Evolutionary conservation across 805 yeast genomes (phyloP), one percentile per base, ranked within the genome.

Genomic region (Kodamaea hsintzibuensis): DNA sequence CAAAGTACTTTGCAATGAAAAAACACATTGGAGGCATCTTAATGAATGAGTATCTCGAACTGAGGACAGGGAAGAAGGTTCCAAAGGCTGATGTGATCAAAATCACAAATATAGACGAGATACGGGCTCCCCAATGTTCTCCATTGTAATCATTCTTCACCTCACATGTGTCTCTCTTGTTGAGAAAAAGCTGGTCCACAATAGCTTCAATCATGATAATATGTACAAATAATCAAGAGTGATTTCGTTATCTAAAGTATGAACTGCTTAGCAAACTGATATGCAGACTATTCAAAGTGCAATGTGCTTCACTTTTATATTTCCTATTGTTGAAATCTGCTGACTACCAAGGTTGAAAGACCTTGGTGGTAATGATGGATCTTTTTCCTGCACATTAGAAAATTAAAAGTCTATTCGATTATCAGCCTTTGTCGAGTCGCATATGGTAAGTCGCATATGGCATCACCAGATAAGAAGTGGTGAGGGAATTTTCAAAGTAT

Each of bases 1-100:
- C 96, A 65, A 89, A 89, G 69, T 79, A 88, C 62, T 86, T 88
- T 49, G 89, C 84, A 47, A 84, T 66, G 64, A 86, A 85, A 69
- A 86, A 86, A 58, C 83, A 79, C 82, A 83, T 78, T 12, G 77
- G 62, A 0, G 91, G 91, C 55, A 86, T 60, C 57, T 83, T 72
- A 44, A 86, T 74, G 59, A 79, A 79, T 0, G 89, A 82, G 61
- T 80, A 81, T 56, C 74, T 74, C 4, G 88, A 83, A 0, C 89
- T 78, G 33, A 86, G 64, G 1, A 86, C 66, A 1, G 91, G 91
- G 69, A 86, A 81, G 56, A 80, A 81, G 1, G 86, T 66, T 18
- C 90, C 90, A 45, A 80, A 58, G 1, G 79, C 69, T 2, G 86
- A 77, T 5, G 83, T 78, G 0, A 79, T 67, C 56, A 84, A 59